Base-by-base conservation (phyloP, 176 grass and related monocot genomes). In the Puya raimondii region DNA sequence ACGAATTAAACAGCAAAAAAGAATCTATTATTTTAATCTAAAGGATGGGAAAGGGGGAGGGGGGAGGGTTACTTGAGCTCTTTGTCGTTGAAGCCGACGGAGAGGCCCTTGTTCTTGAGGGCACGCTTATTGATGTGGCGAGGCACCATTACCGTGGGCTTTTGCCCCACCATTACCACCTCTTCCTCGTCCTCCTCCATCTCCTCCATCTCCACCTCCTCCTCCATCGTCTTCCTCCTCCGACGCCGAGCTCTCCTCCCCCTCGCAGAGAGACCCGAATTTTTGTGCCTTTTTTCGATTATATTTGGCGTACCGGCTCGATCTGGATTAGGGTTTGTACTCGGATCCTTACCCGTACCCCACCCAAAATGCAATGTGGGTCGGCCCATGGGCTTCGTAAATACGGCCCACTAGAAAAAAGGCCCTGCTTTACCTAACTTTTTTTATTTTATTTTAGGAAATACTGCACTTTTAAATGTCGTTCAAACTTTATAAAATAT, bases 111-210 rank as follows among this genome's bases (percentile, higher is more conserved):
- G 84, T 97, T 92, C 77, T 75, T 97, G 71, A 97, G 89, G 72
- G 86, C 48, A 65, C 94, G 84, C 78, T 92, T 97, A 0, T 92
- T 97, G 86, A 97, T 97, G 63, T 92, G 94, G 48, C 81, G 86
- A 3, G 94, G 94, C 20, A 97, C 94, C 78, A 83, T 87, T 47
- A 90, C 90, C 50, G 77, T 92, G 25, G 89, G 64, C 77, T 92
- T 89, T 72, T 92, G 86, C 74, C 94, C 94, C 50, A 97, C 94
- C 77, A 97, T 78, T 22, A 97, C 94, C 13, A 76, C 89, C 64
- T 81, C 85, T 11, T 67, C 68, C 8, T 87, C n/a, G n/a, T n/a
- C 77, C 50, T 81, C 83, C 59, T 50, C 64, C n/a, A 42, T 74
- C 64, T 76, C 83, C 15, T 49, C 71, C 12, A 57, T 71, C 75